phyloP scores from a whole-genome alignment of 2,329 filamentous ascomycete species.

The Phialemoniopsis sp. region DNA sequence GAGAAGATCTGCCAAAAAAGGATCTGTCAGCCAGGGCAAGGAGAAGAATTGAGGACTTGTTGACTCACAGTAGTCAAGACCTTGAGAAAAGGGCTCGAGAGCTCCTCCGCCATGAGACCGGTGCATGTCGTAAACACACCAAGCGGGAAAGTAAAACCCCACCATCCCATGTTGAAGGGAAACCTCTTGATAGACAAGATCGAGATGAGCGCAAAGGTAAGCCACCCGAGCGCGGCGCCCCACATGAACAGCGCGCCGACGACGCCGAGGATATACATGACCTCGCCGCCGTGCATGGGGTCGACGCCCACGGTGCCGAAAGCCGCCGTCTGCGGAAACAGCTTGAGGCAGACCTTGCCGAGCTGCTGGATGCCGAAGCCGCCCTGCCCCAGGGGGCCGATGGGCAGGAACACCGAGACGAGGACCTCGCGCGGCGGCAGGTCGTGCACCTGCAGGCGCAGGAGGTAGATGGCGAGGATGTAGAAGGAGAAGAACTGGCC shows the following conservation, averaged over 20 bases:
- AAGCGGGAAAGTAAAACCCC: slow-evolving; percentile 32
- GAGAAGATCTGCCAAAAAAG: slow-evolving; percentile 28
- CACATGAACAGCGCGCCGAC: slow-evolving; percentile 24
- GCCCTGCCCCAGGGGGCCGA: slow-evolving; percentile 60
- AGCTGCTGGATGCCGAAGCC: slow-evolving; percentile 45
- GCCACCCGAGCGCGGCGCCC: slow-evolving; percentile 26
- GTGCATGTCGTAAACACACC: slow-evolving; percentile 35
- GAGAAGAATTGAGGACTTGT: neutral
- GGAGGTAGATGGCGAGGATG: slow-evolving; percentile 65
- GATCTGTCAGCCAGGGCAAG: neutral
- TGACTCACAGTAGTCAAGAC: slow-evolving; percentile 20
- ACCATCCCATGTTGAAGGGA: slow-evolving; percentile 32
- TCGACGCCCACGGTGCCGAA: slow-evolving; percentile 40
- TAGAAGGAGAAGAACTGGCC: slow-evolving; percentile 54
- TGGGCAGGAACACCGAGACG: slow-evolving; percentile 57
- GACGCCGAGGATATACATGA: slow-evolving; percentile 51
- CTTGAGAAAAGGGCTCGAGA: slow-evolving; percentile 38
- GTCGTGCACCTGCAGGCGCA: slow-evolving; percentile 62
- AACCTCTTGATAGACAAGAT: slow-evolving; percentile 25
- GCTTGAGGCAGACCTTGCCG: slow-evolving; percentile 29
- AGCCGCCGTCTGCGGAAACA: slow-evolving; percentile 23
- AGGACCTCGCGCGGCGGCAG: slow-evolving; percentile 63
- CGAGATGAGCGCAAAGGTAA: slow-evolving; percentile 22
- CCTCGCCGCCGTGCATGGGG: slow-evolving; percentile 37
- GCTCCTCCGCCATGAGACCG: slow-evolving; percentile 29